A percentile compares a stretch with the other conserved stretches of the same genome.
phyloP scores from a whole-genome alignment of 1,284 basidiomycete genomes.

The Grifola frondosa region DNA sequence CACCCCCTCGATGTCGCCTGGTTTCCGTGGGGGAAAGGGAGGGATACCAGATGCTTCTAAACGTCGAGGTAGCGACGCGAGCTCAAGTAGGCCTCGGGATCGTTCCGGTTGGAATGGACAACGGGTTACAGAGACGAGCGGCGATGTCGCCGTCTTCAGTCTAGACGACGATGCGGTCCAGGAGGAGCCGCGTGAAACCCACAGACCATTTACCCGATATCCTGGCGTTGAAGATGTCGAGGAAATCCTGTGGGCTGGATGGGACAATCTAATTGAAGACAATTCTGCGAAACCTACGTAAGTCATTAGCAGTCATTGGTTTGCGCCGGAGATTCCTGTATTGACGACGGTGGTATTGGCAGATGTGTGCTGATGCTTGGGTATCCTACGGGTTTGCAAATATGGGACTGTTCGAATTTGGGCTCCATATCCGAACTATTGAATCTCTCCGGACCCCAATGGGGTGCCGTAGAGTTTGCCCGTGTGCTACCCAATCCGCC shows the following conservation, averaged over 20 bases:
- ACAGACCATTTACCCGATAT: constrained; percentile 23
- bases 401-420: constrained; percentile 68
- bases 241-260: constrained; percentile 33
- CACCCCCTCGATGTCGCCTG: constrained; percentile 17
- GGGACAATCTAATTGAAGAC: constrained; percentile 27
- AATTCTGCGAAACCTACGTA: constrained; percentile 30
- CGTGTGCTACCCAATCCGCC: constrained; percentile 43
- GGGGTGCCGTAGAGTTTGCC: constrained; percentile 43
- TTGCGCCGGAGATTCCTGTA: constrained; percentile 5
- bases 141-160: constrained; percentile 27
- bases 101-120: constrained; percentile 10
- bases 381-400: constrained; percentile 58
- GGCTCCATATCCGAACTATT: constrained; percentile 54
- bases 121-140: constrained; percentile 6
- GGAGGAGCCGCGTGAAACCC: constrained; percentile 14
- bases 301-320: constrained; percentile 1
- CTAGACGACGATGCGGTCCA: constrained; percentile 29
- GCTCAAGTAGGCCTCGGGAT: constrained; percentile 15
- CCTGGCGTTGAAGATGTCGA: constrained; percentile 31
- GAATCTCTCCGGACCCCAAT: constrained; percentile 42
- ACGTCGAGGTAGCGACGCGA: constrained; percentile 21
- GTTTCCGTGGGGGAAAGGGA: constrained; percentile 2
- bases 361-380: constrained; percentile 61
- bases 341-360: not conserved
- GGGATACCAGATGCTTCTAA: constrained; percentile 12